Conservation (phyloP, 805 yeast genomes). For the Kazachstania taianensis region DNA sequence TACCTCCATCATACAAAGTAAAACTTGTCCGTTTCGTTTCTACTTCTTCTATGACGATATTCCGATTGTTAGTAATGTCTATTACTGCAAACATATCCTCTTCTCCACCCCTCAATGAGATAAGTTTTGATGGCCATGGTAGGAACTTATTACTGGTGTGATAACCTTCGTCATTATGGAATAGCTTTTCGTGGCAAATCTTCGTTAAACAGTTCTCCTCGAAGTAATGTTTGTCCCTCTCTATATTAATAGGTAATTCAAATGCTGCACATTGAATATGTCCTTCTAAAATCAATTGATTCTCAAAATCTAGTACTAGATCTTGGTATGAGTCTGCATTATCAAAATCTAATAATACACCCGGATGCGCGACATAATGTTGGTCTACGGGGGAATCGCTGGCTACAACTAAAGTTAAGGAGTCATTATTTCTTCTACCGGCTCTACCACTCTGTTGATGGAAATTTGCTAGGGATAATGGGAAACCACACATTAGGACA, state of each 20-base stretch:
- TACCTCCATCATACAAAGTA: conserved; percentile 86
- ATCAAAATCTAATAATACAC: conserved; percentile 20
- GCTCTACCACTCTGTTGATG: conserved; percentile 97
- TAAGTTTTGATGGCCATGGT: conserved; percentile 74
- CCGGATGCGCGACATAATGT: conserved; percentile 54
- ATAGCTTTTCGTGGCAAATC: conserved; percentile 33
- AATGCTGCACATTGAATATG: conserved; percentile 94
- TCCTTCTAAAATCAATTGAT: conserved; percentile 55
- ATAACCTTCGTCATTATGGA: conserved; percentile 36
- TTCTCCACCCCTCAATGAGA: conserved; percentile 74
- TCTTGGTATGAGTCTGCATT: conserved; percentile 53
- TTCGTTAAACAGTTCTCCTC: conserved; percentile 22
- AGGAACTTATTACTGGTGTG: conserved; percentile 49
- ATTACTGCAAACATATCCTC: conserved; percentile 81
- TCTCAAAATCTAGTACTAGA: conserved; percentile 49
- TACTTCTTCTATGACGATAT: conserved; percentile 74
- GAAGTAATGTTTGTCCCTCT: conserved; percentile 50
- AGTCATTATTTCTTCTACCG: conserved; percentile 79
- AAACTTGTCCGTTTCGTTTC: conserved; percentile 85
- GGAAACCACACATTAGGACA: conserved; percentile 88
- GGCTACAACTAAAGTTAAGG: conserved; percentile 76
- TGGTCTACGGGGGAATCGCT: conserved; percentile 81
- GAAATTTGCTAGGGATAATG: conserved; percentile 73
- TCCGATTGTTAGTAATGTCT: conserved; percentile 70
- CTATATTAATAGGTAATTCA: conserved; percentile 57